These are phyloP conservation scores for Fusarium stilboides DNA, from an alignment of 2,329 filamentous ascomycete genomes.

Conservation along the genomic window DNA sequence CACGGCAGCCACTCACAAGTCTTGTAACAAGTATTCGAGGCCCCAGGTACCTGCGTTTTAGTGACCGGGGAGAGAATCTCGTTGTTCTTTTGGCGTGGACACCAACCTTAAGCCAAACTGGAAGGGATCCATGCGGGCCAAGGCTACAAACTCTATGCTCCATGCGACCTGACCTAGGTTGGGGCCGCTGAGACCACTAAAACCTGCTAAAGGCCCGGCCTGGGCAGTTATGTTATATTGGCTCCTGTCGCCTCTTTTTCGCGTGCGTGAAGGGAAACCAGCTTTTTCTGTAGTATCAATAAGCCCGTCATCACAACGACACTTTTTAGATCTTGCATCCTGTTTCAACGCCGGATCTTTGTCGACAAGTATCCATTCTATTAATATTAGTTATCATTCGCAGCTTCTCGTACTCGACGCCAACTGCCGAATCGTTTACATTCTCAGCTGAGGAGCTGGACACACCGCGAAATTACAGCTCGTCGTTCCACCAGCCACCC, in stretches of 20 bases:
- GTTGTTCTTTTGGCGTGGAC: background rate
- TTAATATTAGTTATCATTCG: background rate
- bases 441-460: constrained; percentile 22
- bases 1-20: constrained; percentile 42
- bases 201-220: constrained; percentile 38
- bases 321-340: constrained; percentile 10
- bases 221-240: constrained; percentile 43
- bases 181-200: constrained; percentile 40
- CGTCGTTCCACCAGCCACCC: constrained; percentile 43
- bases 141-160: constrained; percentile 20
- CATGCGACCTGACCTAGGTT: constrained; percentile 23
- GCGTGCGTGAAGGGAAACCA: constrained; percentile 31
- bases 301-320: constrained; percentile 25
- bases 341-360: background rate
- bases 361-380: background rate
- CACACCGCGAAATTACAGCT: constrained; percentile 44
- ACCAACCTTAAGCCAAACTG: constrained; percentile 4
- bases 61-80: constrained; percentile 16
- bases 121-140: constrained; percentile 23
- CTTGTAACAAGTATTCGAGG: constrained; percentile 11
- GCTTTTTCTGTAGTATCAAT: constrained; percentile 31
- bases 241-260: constrained; percentile 39
- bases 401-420: background rate
- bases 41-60: constrained; percentile 43
- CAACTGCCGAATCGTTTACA: background rate